A percentile compares a stretch with the other conserved stretches of the same genome.
These are phyloP conservation scores for Monosporozyma siamensis DNA, from an alignment of 805 yeast species.

Conservation along the genomic window DNA sequence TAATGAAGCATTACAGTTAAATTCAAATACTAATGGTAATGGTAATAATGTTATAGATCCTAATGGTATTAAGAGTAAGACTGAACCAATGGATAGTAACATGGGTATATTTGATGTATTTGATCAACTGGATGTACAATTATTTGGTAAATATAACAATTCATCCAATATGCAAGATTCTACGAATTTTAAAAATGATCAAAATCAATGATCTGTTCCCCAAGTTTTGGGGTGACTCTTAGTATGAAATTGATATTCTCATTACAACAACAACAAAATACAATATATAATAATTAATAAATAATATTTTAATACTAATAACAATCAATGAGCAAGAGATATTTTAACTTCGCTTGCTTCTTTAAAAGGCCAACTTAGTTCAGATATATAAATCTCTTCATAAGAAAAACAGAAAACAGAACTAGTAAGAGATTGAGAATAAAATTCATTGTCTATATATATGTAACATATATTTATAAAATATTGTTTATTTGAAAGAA, in stretches of 20 bases:
- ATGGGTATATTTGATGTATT: slow-evolving; percentile 64
- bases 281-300: neutral
- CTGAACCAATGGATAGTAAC: neutral
- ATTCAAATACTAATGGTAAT: no score
- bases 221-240: no score
- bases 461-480: no score
- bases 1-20: neutral
- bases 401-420: no score
- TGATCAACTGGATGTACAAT: slow-evolving; percentile 75
- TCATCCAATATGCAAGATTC: neutral
- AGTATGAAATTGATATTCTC: neutral
- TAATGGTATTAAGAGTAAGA: neutral
- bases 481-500: no score
- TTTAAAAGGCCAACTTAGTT: no score
- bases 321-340: no score
- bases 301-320: neutral
- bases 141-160: slow-evolving; percentile 57
- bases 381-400: neutral
- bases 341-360: no score
- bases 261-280: neutral
- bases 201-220: neutral
- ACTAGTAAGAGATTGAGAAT: no score
- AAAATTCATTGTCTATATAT: no score
- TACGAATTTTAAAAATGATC: neutral
- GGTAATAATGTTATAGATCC: no score